phyloP scores from a whole-genome alignment of 1,284 basidiomycete species.

The Irpex lacteus region DNA sequence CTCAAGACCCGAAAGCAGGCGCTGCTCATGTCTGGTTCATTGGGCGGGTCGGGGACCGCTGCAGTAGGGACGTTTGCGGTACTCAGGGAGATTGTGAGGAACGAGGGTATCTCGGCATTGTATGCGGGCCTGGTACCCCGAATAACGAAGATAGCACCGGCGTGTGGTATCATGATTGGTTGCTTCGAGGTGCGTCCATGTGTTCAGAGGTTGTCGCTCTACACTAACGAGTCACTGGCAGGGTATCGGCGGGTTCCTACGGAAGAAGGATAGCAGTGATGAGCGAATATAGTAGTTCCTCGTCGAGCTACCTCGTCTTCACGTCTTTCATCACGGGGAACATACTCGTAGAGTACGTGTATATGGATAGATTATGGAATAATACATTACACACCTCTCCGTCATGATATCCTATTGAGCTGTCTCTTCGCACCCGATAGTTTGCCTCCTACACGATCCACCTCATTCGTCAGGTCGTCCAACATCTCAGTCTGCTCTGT shows the following conservation, averaged over 20 bases:
- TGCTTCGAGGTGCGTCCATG: constrained; percentile 77
- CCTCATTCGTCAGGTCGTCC: constrained; percentile 73
- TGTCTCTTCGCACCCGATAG: constrained; percentile 78
- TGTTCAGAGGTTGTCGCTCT: not conserved
- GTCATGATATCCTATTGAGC: constrained; percentile 51
- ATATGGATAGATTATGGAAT: not conserved
- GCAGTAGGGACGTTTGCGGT: constrained; percentile 55
- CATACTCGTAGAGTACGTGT: not conserved
- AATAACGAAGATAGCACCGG: constrained; percentile 96
- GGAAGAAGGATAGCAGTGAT: constrained; percentile 12
- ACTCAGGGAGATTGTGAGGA: constrained; percentile 66
- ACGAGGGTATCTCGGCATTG: constrained; percentile 78
- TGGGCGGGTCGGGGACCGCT: constrained; percentile 21
- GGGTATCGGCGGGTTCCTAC: constrained; percentile 16
- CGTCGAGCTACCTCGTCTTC: not conserved
- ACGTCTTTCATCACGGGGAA: not conserved
- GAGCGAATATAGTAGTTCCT: constrained; percentile 7
- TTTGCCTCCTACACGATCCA: constrained; percentile 75
- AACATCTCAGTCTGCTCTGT: constrained; percentile 84
- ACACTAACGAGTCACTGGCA: constrained; percentile 1
- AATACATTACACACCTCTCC: not conserved
- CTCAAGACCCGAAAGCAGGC: constrained; percentile 93
- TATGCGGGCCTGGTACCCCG: constrained; percentile 88
- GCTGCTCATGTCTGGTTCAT: constrained; percentile 53
- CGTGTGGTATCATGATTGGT: constrained; percentile 97